A percentile compares a stretch with the other conserved stretches of the same genome.
phyloP scores from a whole-genome alignment of 345 rosid species.

The Gossypium herbaceum region DNA sequence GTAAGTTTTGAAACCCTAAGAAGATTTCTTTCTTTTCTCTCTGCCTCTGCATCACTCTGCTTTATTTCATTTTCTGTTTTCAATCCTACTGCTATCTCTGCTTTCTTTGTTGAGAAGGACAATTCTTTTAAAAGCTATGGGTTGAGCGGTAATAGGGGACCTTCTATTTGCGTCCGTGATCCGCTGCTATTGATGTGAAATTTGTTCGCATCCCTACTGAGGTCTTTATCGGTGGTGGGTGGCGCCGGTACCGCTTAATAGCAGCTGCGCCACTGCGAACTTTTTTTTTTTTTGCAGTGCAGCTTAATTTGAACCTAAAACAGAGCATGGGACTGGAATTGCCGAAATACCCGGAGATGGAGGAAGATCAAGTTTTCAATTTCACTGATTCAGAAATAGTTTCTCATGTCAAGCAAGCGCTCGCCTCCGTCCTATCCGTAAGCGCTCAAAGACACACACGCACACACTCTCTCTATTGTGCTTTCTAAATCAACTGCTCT shows the following conservation, averaged over 20 bases:
- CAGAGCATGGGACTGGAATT: conserved; percentile 27
- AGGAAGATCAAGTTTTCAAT: conserved; percentile 18
- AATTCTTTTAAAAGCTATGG: no score
- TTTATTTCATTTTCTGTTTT: not conserved
- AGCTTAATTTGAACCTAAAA: not conserved
- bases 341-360: conserved; percentile 19
- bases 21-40: not conserved
- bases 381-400: conserved; percentile 46
- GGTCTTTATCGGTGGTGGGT: no score
- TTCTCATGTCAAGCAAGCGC: conserved; percentile 49
- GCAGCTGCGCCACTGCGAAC: no score
- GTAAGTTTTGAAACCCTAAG: not conserved
- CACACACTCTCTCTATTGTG: not conserved
- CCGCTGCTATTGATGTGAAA: no score
- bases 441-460: not conserved
- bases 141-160: no score
- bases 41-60: not conserved
- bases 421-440: conserved; percentile 36
- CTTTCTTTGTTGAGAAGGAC: no score
- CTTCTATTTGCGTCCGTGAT: no score
- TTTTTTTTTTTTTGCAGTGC: not conserved
- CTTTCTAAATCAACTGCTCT: not conserved
- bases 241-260: no score
- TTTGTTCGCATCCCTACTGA: no score
- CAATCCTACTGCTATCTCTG: not conserved